A percentile compares a stretch with the other conserved stretches of the same genome.
Conservation (phyloP, 495 filamentous ascomycete genomes). For the Apodospora peruviana region DNA sequence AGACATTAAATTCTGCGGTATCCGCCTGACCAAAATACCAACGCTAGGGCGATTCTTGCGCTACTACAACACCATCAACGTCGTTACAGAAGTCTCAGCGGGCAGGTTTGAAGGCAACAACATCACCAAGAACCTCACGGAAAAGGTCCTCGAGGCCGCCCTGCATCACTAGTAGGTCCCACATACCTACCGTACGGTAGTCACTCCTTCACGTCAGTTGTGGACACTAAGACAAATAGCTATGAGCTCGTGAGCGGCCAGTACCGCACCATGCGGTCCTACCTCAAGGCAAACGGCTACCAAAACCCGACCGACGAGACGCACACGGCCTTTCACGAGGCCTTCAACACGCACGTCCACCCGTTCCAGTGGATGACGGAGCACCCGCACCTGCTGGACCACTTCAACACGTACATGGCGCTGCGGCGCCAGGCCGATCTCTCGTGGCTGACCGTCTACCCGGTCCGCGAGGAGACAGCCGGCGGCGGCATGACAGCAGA, state of each 20-base stretch:
- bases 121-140: conserved; percentile 28
- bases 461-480: conserved; percentile 1
- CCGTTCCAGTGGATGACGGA: conserved; percentile 36
- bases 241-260: too few species aligned
- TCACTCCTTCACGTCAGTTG: too few species aligned
- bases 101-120: conserved; percentile 31
- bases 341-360: conserved; percentile 33
- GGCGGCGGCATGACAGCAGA: background rate
- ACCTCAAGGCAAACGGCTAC: conserved; percentile 36
- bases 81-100: conserved; percentile 30
- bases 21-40: background rate
- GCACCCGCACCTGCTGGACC: conserved; percentile 30
- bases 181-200: too few species aligned
- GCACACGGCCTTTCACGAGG: conserved; percentile 36
- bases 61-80: conserved; percentile 34
- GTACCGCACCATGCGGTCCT: conserved; percentile 29
- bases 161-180: conserved; percentile 30
- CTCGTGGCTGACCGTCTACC: conserved; percentile 30
- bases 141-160: conserved; percentile 22
- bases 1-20: too few species aligned
- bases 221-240: too few species aligned
- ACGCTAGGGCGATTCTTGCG: conserved; percentile 31
- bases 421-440: conserved; percentile 14
- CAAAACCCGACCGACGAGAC: conserved; percentile 28
- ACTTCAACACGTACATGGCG: conserved; percentile 36